Evolutionary conservation across 2,329 filamentous ascomycete genomes (phyloP).

Genomic region (Alternaria solani): DNA sequence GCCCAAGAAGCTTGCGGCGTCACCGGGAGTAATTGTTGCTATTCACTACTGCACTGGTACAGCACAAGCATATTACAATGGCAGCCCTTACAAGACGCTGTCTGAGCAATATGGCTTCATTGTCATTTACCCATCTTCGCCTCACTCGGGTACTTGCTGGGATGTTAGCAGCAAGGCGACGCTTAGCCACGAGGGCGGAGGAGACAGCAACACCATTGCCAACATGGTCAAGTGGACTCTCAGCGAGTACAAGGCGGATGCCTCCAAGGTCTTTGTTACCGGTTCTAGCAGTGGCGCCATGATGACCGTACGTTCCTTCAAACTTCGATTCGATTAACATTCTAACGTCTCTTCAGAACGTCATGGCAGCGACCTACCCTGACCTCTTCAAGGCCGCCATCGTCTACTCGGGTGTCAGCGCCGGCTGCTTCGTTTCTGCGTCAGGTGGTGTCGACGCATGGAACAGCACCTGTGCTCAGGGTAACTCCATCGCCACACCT

Average conservation of each 20-base stretch:
- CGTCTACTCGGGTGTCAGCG: slow-evolving; percentile 63
- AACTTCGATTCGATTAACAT: neutral
- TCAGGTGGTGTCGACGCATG: slow-evolving; percentile 56
- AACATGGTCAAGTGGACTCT: slow-evolving; percentile 68
- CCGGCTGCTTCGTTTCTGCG: slow-evolving; percentile 61
- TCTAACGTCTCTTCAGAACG: slow-evolving; percentile 45
- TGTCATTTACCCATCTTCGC: slow-evolving; percentile 65
- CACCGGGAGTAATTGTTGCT: slow-evolving; percentile 63
- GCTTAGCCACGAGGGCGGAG: slow-evolving; percentile 65
- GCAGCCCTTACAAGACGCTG: slow-evolving; percentile 62
- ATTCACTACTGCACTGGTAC: slow-evolving; percentile 66
- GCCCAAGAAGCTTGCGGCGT: slow-evolving; percentile 54
- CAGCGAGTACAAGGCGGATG: slow-evolving; percentile 60
- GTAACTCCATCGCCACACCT: slow-evolving; percentile 56
- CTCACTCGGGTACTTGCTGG: slow-evolving; percentile 65
- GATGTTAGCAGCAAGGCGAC: slow-evolving; percentile 65
- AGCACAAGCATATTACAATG: slow-evolving; percentile 58
- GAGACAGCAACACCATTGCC: slow-evolving; percentile 64
- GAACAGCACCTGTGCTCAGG: slow-evolving; percentile 62
- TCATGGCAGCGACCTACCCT: slow-evolving; percentile 62
- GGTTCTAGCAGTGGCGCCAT: slow-evolving; percentile 64
- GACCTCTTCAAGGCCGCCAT: slow-evolving; percentile 63
- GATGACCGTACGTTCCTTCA: slow-evolving; percentile 57
- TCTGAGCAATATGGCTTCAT: slow-evolving; percentile 67
- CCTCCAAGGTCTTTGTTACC: slow-evolving; percentile 62